Evolutionary conservation across 768 basidiomycete genomes (phyloP).

Genomic region (Strobilomyces echinocephalus): DNA sequence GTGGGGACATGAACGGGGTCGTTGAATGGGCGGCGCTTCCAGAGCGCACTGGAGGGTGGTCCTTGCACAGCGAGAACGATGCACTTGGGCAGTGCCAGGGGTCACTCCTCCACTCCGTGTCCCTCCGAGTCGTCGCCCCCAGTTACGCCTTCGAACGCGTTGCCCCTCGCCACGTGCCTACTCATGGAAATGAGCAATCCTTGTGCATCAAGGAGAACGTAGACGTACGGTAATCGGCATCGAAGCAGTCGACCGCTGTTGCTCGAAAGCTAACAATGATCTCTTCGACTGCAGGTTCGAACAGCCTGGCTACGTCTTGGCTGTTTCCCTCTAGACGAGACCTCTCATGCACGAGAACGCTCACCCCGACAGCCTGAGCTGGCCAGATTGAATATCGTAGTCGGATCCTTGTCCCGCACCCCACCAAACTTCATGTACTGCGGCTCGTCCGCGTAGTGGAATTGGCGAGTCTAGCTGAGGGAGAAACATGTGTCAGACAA

Average conservation of each 20-base stretch:
- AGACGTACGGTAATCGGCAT: conserved; percentile 6
- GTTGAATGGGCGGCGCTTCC: too few relatives aligned
- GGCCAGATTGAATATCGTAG: conserved; percentile 33
- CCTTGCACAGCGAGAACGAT: background rate
- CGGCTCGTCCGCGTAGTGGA: conserved; percentile 33
- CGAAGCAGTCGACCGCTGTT: conserved; percentile 9
- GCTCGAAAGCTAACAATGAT: conserved; percentile 12
- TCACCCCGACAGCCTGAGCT: conserved; percentile 34
- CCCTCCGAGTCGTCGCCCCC: too few relatives aligned
- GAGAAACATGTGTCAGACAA: background rate
- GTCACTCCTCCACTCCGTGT: too few relatives aligned
- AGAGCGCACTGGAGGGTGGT: too few relatives aligned
- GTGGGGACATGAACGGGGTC: too few relatives aligned
- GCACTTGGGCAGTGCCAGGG: background rate
- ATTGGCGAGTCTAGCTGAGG: conserved; percentile 25
- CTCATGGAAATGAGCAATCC: background rate
- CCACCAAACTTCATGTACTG: conserved; percentile 38
- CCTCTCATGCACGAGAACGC: conserved; percentile 21
- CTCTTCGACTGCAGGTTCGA: conserved; percentile 12
- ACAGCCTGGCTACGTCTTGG: conserved; percentile 9
- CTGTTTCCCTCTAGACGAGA: conserved; percentile 30
- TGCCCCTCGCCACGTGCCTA: conserved; percentile 6
- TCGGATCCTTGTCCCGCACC: conserved; percentile 32
- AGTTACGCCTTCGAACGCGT: conserved; percentile 7
- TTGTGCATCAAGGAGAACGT: background rate